Percentiles rank a stretch among this genome's conserved stretches.
phyloP scores from a whole-genome alignment of 768 basidiomycete species.

The Erythrobasidium yunnanense region DNA sequence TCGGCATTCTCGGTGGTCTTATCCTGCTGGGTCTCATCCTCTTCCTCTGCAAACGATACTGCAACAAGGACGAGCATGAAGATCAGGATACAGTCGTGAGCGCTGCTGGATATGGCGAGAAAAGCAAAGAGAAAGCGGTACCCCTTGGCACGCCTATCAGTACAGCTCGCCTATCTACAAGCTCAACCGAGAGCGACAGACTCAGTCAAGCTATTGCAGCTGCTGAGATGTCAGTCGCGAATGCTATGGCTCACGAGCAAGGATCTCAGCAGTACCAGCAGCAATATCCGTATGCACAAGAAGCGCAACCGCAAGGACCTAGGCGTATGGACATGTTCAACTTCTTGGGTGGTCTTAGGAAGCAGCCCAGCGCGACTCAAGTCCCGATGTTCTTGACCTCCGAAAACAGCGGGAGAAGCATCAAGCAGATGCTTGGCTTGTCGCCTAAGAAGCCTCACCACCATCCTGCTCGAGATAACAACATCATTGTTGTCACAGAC shows the following conservation, averaged over 20 bases:
- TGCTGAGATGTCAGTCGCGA: constrained; percentile 1
- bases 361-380: not conserved
- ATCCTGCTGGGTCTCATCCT: constrained; percentile 40
- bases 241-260: constrained; percentile 14
- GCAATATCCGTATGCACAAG: no score
- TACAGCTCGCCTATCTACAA: not conserved
- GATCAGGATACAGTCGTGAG: constrained; percentile 26
- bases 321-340: constrained; percentile 17
- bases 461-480: constrained; percentile 12
- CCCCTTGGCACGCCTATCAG: constrained; percentile 17
- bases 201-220: constrained; percentile 8
- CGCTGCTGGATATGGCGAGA: constrained; percentile 7
- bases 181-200: constrained; percentile 11
- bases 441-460: not conserved
- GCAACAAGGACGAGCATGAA: constrained; percentile 29
- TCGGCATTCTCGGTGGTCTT: constrained; percentile 41
- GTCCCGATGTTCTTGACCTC: not conserved
- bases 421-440: constrained; percentile 13
- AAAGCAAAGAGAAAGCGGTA: constrained; percentile 13
- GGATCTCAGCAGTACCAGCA: no score
- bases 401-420: constrained; percentile 13
- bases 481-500: constrained; percentile 31
- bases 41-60: constrained; percentile 39
- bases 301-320: constrained; percentile 3
- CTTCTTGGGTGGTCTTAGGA: not conserved